Base-by-base conservation (phyloP, 768 basidiomycete species). In the Tricholoma sp. region DNA sequence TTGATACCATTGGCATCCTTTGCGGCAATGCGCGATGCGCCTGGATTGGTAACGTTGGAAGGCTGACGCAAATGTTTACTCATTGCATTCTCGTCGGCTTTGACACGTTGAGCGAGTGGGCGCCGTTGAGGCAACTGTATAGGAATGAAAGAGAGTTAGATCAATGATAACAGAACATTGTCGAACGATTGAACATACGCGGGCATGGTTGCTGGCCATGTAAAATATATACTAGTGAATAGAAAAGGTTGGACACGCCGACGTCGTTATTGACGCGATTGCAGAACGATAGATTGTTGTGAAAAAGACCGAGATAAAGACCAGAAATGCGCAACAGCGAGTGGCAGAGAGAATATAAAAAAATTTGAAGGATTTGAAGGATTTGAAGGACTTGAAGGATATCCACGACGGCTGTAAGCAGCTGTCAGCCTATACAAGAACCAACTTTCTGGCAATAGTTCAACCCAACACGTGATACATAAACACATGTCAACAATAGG, bases 81-180 rank as follows among this genome's bases (percentile, higher is more conserved):
- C 65, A 79, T 80, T 50, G 89, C 86, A 66, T 92, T 91, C 75
- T 91, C 90, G 68, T 91, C 90, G 58, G 74, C 82, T 70, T 87
- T 89, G 66, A 71, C 73, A 68, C 89, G 87, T 68, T 85, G 84
- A 61, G 81, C 73, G 61, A 83, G 75, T 48, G 80, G 73, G 63
- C 89, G 83, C 64, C 89, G 86, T 73, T 85, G 76, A 55, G 87
- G 83, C 63, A 85, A 69, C 89, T 91, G 55, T 41, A 9, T 48
- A 41, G 36, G 49, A 45, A 56, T 10, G 15, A 36, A 18, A 58
- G 36, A 41, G 54, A 41, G 50, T 36, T 36, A 62, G 57, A 29
- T 62, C 60, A 57, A 61, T 61, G 60, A 41, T 2, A 24, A 54
- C 31, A 33, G 48, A 4, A 24, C 29, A 55, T 37, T 57, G 18